Base-by-base conservation (phyloP, 2,329 filamentous ascomycete genomes). In the Hymenoscyphus albidus region DNA sequence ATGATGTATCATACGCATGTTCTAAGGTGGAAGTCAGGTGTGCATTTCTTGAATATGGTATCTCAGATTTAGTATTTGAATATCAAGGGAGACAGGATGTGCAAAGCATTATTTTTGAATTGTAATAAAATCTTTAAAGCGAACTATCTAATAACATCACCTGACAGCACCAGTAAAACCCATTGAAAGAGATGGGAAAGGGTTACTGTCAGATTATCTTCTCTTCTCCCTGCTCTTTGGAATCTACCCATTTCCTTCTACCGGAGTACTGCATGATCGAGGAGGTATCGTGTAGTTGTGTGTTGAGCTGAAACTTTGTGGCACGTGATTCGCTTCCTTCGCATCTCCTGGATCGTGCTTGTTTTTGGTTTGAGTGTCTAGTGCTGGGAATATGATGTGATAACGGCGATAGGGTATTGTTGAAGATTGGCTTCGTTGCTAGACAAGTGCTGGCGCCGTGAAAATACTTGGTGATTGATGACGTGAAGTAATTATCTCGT, bases 111-210 rank as follows among this genome's bases (percentile, higher is more conserved):
- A 27, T 27, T 27, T 27, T 27, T 27, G 2, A 27, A 27, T 27
- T 6, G 42, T n/a, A n/a, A n/a, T n/a, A 6, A 18, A 48, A 3
- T 3, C 18, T 48, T n/a, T 48, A 3, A n/a, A n/a, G 9, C 18
- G 16, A 27, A 27, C 27, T 27, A 27, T 27, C 27, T 27, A 27
- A 1, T 27, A 2, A 2, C 10, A 12, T 12, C 7, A 22, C 18
- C 44, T 51, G 44, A 51, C 44, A 51, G 44, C 44, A 51, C 44
- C 44, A n/a, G 44, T 51, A 51, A 51, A 51, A n/a, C 44, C 18
- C 5, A 35, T 35, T 35, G 5, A 1, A 27, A 27, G 27, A 27
- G 1, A 18, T 51, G 44, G 44, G 44, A 44, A 51, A 51, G 14
- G 18, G 18, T 51, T 51, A 51, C 44, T 51, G 44, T 22, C 18